Conservation (phyloP, 129 eudicot species). For the Saussurea involucrata region DNA sequence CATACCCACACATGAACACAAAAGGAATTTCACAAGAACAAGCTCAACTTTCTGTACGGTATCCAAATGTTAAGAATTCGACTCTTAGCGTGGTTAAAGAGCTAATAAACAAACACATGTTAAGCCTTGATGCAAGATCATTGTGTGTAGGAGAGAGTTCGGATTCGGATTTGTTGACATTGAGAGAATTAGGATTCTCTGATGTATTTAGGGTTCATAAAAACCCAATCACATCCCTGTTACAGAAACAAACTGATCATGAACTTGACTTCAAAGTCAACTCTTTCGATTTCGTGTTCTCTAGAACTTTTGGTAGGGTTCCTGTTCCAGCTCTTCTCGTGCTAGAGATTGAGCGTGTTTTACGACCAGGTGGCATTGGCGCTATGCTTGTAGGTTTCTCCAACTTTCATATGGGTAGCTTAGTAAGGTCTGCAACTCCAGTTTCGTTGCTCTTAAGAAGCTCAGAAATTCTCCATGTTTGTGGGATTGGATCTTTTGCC, state of each 20-base stretch:
- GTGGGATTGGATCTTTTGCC: constrained; percentile 45
- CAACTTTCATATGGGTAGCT: constrained; percentile 37
- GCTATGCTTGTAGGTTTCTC: constrained; percentile 57
- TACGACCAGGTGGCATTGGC: constrained; percentile 70
- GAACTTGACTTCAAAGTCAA: constrained; percentile 53
- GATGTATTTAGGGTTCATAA: constrained; percentile 40
- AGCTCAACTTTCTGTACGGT: constrained; percentile 9
- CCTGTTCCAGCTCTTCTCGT: constrained; percentile 74
- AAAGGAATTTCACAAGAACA: constrained; percentile 29
- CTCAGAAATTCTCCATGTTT: constrained; percentile 55
- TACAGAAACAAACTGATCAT: constrained; percentile 43
- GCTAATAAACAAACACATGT: constrained; percentile 49
- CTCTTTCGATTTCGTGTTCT: constrained; percentile 57
- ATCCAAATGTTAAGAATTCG: constrained; percentile 33
- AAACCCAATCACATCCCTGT: constrained; percentile 51
- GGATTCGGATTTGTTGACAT: constrained; percentile 34
- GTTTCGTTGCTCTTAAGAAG: constrained; percentile 62
- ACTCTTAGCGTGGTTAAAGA: constrained; percentile 41
- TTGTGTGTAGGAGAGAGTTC: constrained; percentile 61
- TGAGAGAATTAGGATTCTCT: constrained; percentile 46
- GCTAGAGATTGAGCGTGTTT: constrained; percentile 74
- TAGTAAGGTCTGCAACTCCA: constrained; percentile 55
- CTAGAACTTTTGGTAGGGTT: constrained; percentile 51
- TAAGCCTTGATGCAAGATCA: constrained; percentile 38
- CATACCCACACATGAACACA: constrained; percentile 7